Base-by-base conservation (phyloP, 2,329 filamentous ascomycete species). In the Verticillium tricorpus region DNA sequence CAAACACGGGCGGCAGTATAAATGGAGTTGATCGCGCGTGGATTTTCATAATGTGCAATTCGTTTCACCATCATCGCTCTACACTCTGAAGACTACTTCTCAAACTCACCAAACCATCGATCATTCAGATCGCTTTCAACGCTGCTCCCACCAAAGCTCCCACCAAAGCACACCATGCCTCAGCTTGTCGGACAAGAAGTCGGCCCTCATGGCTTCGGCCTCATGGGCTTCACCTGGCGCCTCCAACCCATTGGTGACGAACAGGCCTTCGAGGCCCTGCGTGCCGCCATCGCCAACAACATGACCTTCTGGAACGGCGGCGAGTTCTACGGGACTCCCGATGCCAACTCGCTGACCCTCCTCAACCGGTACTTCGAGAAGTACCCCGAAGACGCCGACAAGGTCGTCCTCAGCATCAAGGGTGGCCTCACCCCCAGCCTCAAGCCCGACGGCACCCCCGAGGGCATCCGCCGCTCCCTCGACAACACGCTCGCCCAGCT, bases 401-500 rank as follows among this genome's bases (percentile, higher is more conserved):
- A 86, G 69, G 78, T 90, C 11, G 78, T 88, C 12, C 73, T 90
- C 56, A 81, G 80, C 67, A 80, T 90, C 69, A 90, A 90, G 74
- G 87, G 87, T 32, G 83, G 79, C 8, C 40, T 77, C 35, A 70
- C 80, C 54, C 65, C 70, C 6, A 72, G 66, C 9, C 67, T 78
- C 40, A 60, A 59, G 1, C 78, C 81, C 0, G 81, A 88, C 67
- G 81, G 83, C 22, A 83, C 80, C 4, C 80, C 82, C 7, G 80
- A 82, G 52, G 78, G 78, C 54, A 76, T 89, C 22, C 82, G 85
- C 35, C 78, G 77, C 40, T 87, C 82, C 6, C 76, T 90, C 52
- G 84, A 89, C 61, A 82, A 85, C 61, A 82, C 82, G 67, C 71
- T 89, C 25, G 63, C 61, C 17, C 74, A 78, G 65, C 75, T 83